Evolutionary conservation across 345 rosid species (phyloP), one percentile per base, ranked within the genome.

Genomic region (Combretum micranthum): DNA sequence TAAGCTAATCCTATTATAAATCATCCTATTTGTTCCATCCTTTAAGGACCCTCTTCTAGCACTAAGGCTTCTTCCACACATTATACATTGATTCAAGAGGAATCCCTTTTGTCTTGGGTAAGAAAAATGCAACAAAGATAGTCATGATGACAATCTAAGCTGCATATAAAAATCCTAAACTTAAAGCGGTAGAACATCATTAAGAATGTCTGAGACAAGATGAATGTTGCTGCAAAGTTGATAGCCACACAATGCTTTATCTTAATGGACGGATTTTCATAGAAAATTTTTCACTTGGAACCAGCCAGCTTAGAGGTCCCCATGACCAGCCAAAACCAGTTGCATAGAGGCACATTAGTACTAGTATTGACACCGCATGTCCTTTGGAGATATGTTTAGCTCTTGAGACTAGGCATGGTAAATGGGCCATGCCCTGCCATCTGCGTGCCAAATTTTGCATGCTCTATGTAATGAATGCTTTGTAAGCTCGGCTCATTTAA

Each of bases 61-160:
- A 57, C 61, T 75, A 73, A n/a, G 73, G 82, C 19, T 17, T 50
- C 39, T 54, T 48, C 71, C 72, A 77, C 11, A 73, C 62, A n/a
- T 43, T 60, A 46, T 60, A 59, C 56, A 70, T 72, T 16, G 57
- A 61, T 45, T 68, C 76, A 12, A 73, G 57, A 0, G 82, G 69
- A 14, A 77, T 60, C 25, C 56, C 62, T 60, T 73, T 77, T 0
- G 82, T 77, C 54, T 77, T 76, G 1, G 82, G 82, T 55, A 77
- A 13, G 16, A 73, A 58, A 49, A 73, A 47, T 52, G n/a, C 43
- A 20, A 67, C 60, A 58, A 73, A 77, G 51, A 55, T n/a, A 0
- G 72, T 67, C 82, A 77, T 70, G 15, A 73, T n/a, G n/a, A n/a
- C n/a, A n/a, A n/a, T n/a, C n/a, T n/a, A n/a, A n/a, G n/a, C n/a